A percentile compares a stretch with the other conserved stretches of the same genome.
These are phyloP conservation scores for Coemansia sp. DNA, from an alignment of 192 early-diverging fungal species.

Conservation along the genomic window DNA sequence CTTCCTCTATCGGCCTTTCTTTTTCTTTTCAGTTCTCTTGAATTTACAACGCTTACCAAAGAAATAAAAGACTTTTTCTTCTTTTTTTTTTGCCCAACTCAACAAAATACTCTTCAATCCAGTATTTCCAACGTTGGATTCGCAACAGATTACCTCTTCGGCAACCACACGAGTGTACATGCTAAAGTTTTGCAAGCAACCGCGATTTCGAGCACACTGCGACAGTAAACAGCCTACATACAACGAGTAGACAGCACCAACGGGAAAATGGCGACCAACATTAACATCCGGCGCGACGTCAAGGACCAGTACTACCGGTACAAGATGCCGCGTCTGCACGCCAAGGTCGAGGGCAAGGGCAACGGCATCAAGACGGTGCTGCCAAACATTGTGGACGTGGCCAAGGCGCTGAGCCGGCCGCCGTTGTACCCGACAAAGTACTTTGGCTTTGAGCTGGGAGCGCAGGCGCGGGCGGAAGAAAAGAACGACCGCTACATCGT, in stretches of 20 bases:
- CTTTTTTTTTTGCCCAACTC: not conserved
- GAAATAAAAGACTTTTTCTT: not conserved
- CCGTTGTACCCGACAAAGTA: conserved; percentile 84
- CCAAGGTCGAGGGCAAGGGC: conserved; percentile 94
- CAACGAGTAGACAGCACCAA: not conserved
- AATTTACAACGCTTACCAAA: not conserved
- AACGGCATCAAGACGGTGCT: conserved; percentile 99
- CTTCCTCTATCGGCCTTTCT: not conserved
- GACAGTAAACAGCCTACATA: conserved; percentile 7
- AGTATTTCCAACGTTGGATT: not conserved
- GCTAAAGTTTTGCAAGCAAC: conserved; percentile 13
- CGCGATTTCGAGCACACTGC: conserved; percentile 16
- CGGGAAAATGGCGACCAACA: conserved; percentile 58
- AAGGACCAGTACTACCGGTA: conserved; percentile 97
- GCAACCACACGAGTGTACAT: conserved; percentile 21
- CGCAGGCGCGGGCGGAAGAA: conserved; percentile 86
- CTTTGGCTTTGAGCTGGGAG: conserved; percentile 96
- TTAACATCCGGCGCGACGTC: conserved; percentile 88
- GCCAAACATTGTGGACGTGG: conserved; percentile 94
- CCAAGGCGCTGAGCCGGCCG: conserved; percentile 83
- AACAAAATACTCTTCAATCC: not conserved
- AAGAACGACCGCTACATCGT: conserved; percentile 92
- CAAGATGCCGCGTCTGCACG: conserved; percentile 92
- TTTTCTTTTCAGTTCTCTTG: not conserved
- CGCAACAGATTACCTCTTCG: not conserved